These are phyloP conservation scores for Linaria vulgaris DNA, from an alignment of 257 asterid species.

Conservation along the genomic window DNA sequence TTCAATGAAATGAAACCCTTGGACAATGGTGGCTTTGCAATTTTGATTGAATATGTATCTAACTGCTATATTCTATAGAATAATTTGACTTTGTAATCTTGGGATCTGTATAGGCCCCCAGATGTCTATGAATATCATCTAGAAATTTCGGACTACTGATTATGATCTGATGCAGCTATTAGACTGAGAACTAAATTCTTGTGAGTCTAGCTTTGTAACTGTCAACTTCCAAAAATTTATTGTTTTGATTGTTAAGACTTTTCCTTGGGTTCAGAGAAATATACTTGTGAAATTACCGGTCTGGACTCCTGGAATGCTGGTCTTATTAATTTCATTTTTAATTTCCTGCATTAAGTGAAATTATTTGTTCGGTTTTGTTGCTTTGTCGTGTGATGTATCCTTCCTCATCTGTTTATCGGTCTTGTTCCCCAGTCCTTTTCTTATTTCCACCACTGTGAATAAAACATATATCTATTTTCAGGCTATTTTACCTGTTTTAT, in stretches of 20 bases:
- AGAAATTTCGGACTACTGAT: not conserved
- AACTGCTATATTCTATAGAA: not conserved
- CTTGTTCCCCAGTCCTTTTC: not conserved
- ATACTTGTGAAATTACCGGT: not conserved
- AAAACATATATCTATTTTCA: not conserved
- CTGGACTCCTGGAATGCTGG: no score
- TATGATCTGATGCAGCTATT: not conserved
- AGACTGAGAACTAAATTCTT: not conserved
- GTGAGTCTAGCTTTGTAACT: not conserved
- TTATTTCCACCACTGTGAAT: not conserved
- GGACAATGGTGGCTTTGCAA: not conserved
- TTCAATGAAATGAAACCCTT: slow-evolving; percentile 4
- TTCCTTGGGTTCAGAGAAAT: not conserved
- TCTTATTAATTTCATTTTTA: no score
- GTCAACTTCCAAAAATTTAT: not conserved
- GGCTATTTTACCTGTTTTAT: no score
- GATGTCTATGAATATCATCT: not conserved
- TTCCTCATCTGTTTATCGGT: not conserved
- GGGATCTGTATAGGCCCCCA: not conserved
- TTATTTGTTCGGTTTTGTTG: no score
- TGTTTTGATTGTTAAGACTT: not conserved
- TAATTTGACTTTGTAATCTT: not conserved
- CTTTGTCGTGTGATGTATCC: not conserved
- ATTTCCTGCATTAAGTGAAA: no score
- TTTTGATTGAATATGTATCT: slow-evolving; percentile 4